These are phyloP conservation scores for Pythium rhizo-oryzae DNA, from an alignment of 352 stramenopile species.

Conservation along the genomic window DNA sequence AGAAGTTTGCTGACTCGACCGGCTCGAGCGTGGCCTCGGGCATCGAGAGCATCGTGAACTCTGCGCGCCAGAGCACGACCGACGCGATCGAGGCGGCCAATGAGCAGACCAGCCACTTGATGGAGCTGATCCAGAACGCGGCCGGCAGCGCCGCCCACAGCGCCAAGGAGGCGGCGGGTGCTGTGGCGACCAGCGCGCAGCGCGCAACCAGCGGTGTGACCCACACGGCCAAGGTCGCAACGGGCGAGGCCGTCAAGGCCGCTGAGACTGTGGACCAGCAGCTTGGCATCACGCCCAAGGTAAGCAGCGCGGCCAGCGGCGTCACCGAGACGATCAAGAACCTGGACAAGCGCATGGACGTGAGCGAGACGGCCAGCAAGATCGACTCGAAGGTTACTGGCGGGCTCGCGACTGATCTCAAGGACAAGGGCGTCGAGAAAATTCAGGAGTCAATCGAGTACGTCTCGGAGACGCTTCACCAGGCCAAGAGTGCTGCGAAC, in stretches of 20 bases:
- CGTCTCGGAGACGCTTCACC: conserved; percentile 60
- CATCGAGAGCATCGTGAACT: conserved; percentile 49
- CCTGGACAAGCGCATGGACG: conserved; percentile 56
- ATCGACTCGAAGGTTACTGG: conserved; percentile 70
- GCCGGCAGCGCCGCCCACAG: conserved; percentile 19
- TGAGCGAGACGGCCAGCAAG: conserved; percentile 54
- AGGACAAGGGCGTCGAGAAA: conserved; percentile 61
- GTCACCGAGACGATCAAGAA: conserved; percentile 55
- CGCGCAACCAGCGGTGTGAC: conserved; percentile 14
- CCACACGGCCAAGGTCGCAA: conserved; percentile 37
- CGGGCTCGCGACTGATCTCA: conserved; percentile 52
- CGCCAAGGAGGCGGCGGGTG: conserved; percentile 21
- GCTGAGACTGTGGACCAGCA: conserved; percentile 60
- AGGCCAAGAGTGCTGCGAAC: conserved; percentile 55
- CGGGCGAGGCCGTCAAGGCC: conserved; percentile 46
- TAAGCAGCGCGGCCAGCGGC: conserved; percentile 28
- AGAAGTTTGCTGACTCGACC: conserved; percentile 47
- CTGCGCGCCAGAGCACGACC: conserved; percentile 53
- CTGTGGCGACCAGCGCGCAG: conserved; percentile 4
- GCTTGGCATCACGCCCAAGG: conserved; percentile 45
- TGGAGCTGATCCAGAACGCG: conserved; percentile 43
- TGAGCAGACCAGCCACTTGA: conserved; percentile 51
- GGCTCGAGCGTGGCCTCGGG: conserved; percentile 1
- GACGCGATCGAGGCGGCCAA: conserved; percentile 60
- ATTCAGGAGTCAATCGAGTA: conserved; percentile 68